These are phyloP conservation scores for Lasiosphaeriaceae sp. DNA, from an alignment of 495 filamentous ascomycete genomes.

Conservation along the genomic window DNA sequence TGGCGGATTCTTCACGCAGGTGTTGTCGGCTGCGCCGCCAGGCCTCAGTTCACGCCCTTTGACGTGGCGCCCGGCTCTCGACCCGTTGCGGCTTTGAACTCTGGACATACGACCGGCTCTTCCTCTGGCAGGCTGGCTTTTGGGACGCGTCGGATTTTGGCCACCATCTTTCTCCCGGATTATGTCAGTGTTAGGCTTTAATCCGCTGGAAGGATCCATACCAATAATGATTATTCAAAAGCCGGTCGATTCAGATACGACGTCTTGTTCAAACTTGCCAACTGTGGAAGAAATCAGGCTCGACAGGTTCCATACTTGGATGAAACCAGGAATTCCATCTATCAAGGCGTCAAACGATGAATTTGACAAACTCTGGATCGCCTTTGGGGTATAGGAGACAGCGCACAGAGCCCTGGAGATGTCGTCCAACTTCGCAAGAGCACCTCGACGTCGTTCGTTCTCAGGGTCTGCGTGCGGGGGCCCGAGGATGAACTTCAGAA, in stretches of 20 bases:
- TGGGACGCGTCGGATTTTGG: background rate
- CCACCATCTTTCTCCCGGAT: background rate
- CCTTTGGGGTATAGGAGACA: too few relatives aligned
- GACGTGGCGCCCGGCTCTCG: background rate
- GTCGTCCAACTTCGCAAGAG: too few relatives aligned
- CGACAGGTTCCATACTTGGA: background rate
- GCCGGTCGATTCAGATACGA: background rate
- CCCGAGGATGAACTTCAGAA: too few relatives aligned
- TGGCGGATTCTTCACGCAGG: background rate
- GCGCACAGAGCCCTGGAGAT: too few relatives aligned
- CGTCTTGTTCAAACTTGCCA: background rate
- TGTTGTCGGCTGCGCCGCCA: background rate
- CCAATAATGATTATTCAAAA: too few relatives aligned
- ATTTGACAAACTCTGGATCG: too few relatives aligned
- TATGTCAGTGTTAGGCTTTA: background rate
- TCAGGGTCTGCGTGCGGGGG: too few relatives aligned
- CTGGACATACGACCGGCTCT: background rate
- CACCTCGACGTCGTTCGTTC: too few relatives aligned
- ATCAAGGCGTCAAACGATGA: background rate
- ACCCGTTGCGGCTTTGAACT: background rate
- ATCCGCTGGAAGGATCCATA: background rate
- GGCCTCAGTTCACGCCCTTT: background rate
- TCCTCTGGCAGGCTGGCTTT: background rate
- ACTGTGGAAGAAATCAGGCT: background rate
- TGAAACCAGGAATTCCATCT: background rate